These are phyloP conservation scores for Euryodendron excelsum DNA, from an alignment of 148 eudicot species.

Conservation along the genomic window DNA sequence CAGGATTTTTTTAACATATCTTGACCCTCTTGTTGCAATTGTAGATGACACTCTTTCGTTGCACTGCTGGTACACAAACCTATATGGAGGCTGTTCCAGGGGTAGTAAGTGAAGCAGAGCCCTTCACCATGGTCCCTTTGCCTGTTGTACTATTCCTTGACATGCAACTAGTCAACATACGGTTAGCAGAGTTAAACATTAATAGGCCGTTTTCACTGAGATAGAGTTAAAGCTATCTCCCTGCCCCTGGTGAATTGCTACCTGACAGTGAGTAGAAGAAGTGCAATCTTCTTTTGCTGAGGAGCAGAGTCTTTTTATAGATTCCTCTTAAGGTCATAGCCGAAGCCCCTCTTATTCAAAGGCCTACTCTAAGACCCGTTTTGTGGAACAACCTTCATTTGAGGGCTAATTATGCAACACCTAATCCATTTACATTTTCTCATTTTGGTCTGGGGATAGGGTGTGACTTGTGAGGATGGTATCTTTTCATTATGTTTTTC, in stretches of 20 bases:
- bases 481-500: not conserved
- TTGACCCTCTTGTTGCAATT: not conserved
- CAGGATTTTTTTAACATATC: not conserved
- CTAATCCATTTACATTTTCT: not conserved
- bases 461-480: not conserved
- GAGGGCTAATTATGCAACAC: not conserved
- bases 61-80: not conserved
- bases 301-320: not conserved
- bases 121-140: not conserved
- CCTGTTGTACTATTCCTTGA: not conserved
- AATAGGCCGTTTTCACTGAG: not conserved
- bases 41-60: not conserved
- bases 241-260: not conserved
- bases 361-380: not conserved
- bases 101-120: too few species aligned
- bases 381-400: not conserved
- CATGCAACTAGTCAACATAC: not conserved
- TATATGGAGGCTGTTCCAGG: too few species aligned
- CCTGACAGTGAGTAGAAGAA: not conserved
- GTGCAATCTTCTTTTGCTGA: not conserved
- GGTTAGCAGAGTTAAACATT: not conserved
- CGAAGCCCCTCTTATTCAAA: not conserved
- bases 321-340: slow-evolving; percentile 2
- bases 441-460: not conserved
- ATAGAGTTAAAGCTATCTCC: not conserved